A percentile compares a stretch with the other conserved stretches of the same genome.
These are phyloP conservation scores for Penicillium brasilianum DNA, from an alignment of 2,329 filamentous ascomycete genomes.

Conservation along the genomic window DNA sequence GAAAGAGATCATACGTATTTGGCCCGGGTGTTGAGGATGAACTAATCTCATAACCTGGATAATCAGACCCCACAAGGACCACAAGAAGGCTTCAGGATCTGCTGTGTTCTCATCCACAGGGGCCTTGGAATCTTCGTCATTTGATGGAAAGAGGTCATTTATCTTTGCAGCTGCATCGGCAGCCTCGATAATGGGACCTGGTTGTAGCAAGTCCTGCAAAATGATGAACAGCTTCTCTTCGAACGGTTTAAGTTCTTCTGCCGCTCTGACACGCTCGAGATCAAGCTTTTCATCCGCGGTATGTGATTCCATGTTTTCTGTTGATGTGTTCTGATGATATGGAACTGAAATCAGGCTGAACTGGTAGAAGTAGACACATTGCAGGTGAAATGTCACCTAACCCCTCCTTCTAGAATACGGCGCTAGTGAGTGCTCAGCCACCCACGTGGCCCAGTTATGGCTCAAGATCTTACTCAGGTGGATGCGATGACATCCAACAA, in stretches of 20 bases:
- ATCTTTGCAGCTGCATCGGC: slow-evolving; percentile 1
- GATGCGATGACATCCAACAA: neutral
- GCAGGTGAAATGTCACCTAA: neutral
- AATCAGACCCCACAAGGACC: slow-evolving; percentile 7
- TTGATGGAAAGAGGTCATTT: slow-evolving; percentile 1
- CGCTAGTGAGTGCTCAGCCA: slow-evolving; percentile 7
- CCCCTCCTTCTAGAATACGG: slow-evolving; percentile 2
- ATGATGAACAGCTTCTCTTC: slow-evolving; percentile 2
- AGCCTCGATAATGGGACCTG: neutral
- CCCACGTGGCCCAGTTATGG: slow-evolving; percentile 5
- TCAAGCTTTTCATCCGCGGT: neutral
- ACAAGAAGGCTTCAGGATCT: slow-evolving; percentile 5
- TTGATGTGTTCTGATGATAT: neutral
- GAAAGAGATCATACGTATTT: slow-evolving; percentile 6
- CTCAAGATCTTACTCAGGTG: neutral
- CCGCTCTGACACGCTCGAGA: neutral
- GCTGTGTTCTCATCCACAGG: neutral
- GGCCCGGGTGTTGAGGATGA: slow-evolving; percentile 5
- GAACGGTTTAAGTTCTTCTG: slow-evolving; percentile 4
- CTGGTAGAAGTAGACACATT: neutral
- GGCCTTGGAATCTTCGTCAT: neutral
- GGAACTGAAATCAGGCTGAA: neutral
- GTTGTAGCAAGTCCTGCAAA: slow-evolving; percentile 6
- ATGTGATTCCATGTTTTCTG: neutral
- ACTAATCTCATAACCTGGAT: slow-evolving; percentile 7